These are phyloP conservation scores for Eucalyptus regnans DNA, from an alignment of 345 rosid genomes.

Conservation along the genomic window DNA sequence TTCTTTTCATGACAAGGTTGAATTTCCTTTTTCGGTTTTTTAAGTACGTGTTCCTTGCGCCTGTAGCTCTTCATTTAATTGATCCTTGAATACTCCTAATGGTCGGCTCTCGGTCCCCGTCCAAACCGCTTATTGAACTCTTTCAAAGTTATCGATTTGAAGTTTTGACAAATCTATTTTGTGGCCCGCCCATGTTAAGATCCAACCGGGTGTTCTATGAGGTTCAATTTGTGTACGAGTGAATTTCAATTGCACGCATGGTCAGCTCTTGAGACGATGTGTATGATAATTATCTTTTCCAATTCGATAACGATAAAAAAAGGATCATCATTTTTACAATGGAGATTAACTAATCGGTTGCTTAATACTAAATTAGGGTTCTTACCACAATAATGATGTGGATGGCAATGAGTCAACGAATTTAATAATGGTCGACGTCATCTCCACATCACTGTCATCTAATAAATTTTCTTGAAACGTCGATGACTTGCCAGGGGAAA, in stretches of 20 bases:
- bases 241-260: neutral
- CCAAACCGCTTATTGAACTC: neutral
- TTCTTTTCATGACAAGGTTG: neutral
- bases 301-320: neutral
- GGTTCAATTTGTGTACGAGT: neutral
- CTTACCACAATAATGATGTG: neutral
- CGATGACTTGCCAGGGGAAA: neutral
- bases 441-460: neutral
- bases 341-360: neutral
- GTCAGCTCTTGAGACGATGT: neutral
- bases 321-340: neutral
- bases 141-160: neutral
- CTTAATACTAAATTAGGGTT: neutral
- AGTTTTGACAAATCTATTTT: neutral
- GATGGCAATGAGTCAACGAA: neutral
- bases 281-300: neutral
- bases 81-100: neutral
- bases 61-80: neutral
- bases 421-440: neutral
- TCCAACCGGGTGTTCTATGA: neutral
- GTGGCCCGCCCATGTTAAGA: neutral
- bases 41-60: neutral
- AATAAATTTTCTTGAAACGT: neutral
- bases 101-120: neutral
- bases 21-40: neutral